Base-by-base conservation (phyloP, 768 basidiomycete genomes). In the Lyophyllum semitale region DNA sequence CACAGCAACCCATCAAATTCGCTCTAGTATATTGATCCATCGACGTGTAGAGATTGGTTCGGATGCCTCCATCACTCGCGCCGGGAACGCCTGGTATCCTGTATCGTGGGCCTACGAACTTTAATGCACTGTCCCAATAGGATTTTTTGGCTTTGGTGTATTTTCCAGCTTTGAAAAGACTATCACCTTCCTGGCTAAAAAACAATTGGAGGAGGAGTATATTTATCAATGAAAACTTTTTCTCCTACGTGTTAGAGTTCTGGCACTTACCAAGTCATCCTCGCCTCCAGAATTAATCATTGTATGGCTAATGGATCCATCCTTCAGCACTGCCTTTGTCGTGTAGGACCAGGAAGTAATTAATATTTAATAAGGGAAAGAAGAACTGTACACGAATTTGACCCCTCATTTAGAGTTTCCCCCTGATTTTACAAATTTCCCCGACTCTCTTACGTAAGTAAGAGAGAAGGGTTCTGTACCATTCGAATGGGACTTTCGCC, bases 1-100 rank as follows among this genome's bases (percentile, higher is more conserved):
- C 51, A 29, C 56, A 61, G 48, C 59, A 62, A 4, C 59, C 61
- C 58, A 61, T 59, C 22, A 65, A 27, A 20, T 63, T 59, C 11
- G 58, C 59, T 47, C 58, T 48, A 32, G 63, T 45, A 32, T 22
- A 59, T 2, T 37, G 50, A 15, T 42, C 20, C 49, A 59, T 30
- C 9, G 22, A n/a, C 9, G 40, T 55, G 37, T 59, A 59, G 2
- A 48, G 30, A 32, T 48, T 45, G 37, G 17, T 48, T 32, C 54
- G 44, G 13, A 52, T 54, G 15, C 53, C 48, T 8, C 54, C 58
- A 48, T 55, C 38, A 7, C 43, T 45, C 5, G 30, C 46, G 17
- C 54, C 58, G 4, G 58, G 48, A 32, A 59, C 53, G n/a, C 45
- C 47, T 20, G 58, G 58, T 30, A 55, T 59, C 29, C 58, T 54